These are phyloP conservation scores for Globisporangium solare DNA, from an alignment of 352 stramenopile genomes.

Conservation along the genomic window DNA sequence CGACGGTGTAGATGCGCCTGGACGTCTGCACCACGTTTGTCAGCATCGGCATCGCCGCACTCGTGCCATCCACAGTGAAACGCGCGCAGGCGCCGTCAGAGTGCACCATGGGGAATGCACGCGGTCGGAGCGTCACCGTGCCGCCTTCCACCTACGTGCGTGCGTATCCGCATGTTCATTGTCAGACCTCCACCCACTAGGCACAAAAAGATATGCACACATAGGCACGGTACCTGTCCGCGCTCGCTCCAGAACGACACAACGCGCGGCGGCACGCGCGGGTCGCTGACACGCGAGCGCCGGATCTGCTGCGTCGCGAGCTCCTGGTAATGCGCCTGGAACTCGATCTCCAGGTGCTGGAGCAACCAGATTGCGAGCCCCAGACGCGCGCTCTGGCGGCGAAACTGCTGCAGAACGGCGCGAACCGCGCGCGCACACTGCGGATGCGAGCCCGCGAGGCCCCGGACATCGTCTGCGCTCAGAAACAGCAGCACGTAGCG, in stretches of 20 bases:
- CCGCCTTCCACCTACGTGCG: constrained; percentile 22
- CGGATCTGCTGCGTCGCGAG: constrained; percentile 44
- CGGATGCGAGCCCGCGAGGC: constrained; percentile 22
- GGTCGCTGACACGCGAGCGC: constrained; percentile 31
- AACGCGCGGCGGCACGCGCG: constrained; percentile 47
- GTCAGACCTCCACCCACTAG: background rate
- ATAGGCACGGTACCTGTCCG: constrained; percentile 28
- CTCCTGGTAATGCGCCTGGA: constrained; percentile 47
- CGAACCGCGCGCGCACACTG: constrained; percentile 14
- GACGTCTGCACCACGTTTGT: constrained; percentile 47
- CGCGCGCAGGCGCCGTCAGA: constrained; percentile 20
- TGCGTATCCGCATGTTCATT: background rate
- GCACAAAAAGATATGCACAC: background rate
- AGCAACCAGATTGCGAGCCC: constrained; percentile 32
- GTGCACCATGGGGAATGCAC: constrained; percentile 26
- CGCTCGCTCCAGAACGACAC: constrained; percentile 52
- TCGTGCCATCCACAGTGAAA: constrained; percentile 15
- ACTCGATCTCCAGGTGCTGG: constrained; percentile 29
- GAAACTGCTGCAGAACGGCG: constrained; percentile 20
- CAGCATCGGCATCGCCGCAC: constrained; percentile 44
- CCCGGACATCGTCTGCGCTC: constrained; percentile 15
- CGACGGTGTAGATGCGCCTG: constrained; percentile 52
- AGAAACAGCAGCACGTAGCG: constrained; percentile 30
- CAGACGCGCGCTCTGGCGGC: constrained; percentile 18
- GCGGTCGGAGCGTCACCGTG: constrained; percentile 18